Percentiles rank a stretch among this genome's conserved stretches.
phyloP scores from a whole-genome alignment of 768 basidiomycete genomes.

The Cyclocybe cylindracea region DNA sequence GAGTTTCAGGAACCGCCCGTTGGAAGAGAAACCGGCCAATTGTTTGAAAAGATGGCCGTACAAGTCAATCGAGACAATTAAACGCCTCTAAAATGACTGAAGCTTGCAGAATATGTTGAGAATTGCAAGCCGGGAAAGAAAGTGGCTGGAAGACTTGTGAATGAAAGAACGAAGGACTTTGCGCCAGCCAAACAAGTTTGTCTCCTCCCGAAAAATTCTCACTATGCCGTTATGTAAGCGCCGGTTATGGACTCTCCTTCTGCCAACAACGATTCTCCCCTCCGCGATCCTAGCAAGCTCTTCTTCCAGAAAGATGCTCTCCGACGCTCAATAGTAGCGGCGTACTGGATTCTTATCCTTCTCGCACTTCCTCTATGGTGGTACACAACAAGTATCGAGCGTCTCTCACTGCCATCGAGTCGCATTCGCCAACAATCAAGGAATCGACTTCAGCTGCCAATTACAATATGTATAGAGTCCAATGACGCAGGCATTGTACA shows the following conservation, averaged over 20 bases:
- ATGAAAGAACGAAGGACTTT: slow-evolving; percentile 23
- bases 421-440: slow-evolving; percentile 56
- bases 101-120: slow-evolving; percentile 1
- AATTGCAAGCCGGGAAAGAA: neutral
- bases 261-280: slow-evolving; percentile 14
- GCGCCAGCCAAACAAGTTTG: slow-evolving; percentile 25
- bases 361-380: slow-evolving; percentile 91
- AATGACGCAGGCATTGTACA: slow-evolving; percentile 9
- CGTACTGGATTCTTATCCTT: slow-evolving; percentile 80
- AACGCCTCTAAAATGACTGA: neutral
- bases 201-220: slow-evolving; percentile 25
- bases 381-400: slow-evolving; percentile 87
- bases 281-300: slow-evolving; percentile 50
- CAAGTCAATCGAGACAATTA: neutral
- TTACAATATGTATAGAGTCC: slow-evolving; percentile 41
- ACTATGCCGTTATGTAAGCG: slow-evolving; percentile 17
- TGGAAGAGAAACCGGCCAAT: neutral
- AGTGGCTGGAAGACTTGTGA: slow-evolving; percentile 6
- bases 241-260: slow-evolving; percentile 16
- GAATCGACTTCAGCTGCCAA: slow-evolving; percentile 46
- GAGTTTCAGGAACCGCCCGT: slow-evolving; percentile 5
- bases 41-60: too few species aligned
- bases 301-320: slow-evolving; percentile 51
- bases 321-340: slow-evolving; percentile 62
- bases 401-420: slow-evolving; percentile 67